These are phyloP conservation scores for Mycosarcoma mackinlayi DNA, from an alignment of 1,284 basidiomycete genomes.

Conservation along the genomic window DNA sequence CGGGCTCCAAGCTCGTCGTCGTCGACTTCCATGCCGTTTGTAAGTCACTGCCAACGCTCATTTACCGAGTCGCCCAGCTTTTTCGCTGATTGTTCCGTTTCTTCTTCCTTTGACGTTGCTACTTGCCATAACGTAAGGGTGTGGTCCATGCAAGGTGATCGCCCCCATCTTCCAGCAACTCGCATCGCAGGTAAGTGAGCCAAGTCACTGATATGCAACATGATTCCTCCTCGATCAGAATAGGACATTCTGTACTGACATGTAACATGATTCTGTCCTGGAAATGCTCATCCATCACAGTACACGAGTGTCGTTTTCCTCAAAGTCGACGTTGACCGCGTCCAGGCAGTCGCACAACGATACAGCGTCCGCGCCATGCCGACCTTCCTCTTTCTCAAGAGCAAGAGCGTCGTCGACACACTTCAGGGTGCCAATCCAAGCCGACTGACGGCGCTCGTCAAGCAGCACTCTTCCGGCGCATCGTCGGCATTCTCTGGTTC, in stretches of 20 bases:
- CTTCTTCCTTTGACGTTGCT: not conserved
- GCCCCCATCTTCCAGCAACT: slow-evolving; percentile 42
- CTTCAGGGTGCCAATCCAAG: slow-evolving; percentile 61
- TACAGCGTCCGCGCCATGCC: slow-evolving; percentile 71
- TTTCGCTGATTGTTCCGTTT: not conserved
- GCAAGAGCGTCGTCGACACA: slow-evolving; percentile 65
- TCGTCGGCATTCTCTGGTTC: slow-evolving; percentile 48
- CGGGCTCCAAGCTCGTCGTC: slow-evolving; percentile 47
- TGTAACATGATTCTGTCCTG: no score
- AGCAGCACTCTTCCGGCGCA: slow-evolving; percentile 56
- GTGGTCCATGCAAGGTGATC: slow-evolving; percentile 49
- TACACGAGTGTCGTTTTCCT: slow-evolving; percentile 49
- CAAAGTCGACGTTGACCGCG: slow-evolving; percentile 71
- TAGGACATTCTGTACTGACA: no score
- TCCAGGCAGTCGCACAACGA: slow-evolving; percentile 68
- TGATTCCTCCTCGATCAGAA: no score
- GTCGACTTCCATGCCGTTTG: slow-evolving; percentile 53
- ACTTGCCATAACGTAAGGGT: slow-evolving; percentile 23
- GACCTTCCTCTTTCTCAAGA: slow-evolving; percentile 71
- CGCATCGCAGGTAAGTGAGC: slow-evolving; percentile 30
- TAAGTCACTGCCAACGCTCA: slow-evolving; percentile 14
- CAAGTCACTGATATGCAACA: no score
- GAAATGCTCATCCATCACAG: slow-evolving; percentile 20
- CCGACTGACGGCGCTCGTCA: slow-evolving; percentile 52
- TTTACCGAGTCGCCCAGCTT: not conserved